Evolutionary conservation across 208 protist species (phyloP).

Genomic region (Leishmania major): DNA sequence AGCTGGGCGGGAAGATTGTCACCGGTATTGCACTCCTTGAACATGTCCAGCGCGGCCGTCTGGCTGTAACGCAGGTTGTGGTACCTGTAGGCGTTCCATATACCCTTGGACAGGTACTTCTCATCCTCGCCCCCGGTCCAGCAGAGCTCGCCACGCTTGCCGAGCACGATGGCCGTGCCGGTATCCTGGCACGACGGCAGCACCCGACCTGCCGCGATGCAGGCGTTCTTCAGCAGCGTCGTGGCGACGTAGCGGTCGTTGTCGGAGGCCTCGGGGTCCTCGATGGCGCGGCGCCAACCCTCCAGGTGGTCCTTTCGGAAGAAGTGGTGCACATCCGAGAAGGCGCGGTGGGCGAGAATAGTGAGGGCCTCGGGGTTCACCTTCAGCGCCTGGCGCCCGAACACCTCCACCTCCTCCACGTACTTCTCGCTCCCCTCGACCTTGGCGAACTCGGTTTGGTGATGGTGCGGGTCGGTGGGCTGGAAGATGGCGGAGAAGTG

Average conservation of each 20-base stretch:
- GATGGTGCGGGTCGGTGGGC: constrained; percentile 75
- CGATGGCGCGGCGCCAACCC: constrained; percentile 94
- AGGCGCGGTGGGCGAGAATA: constrained; percentile 85
- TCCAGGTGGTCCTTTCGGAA: constrained; percentile 95
- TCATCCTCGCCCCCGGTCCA: constrained; percentile 97
- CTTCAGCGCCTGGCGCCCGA: constrained; percentile 79
- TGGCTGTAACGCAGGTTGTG: constrained; percentile 97
- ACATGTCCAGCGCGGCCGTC: constrained; percentile 96
- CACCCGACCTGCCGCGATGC: constrained; percentile 90
- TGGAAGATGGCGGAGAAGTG: constrained; percentile 89
- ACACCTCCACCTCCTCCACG: constrained; percentile 78
- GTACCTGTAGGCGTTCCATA: constrained; percentile 96
- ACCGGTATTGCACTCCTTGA: constrained; percentile 97
- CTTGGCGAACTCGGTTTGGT: constrained; percentile 88
- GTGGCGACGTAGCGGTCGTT: constrained; percentile 97
- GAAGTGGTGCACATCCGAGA: constrained; percentile 95
- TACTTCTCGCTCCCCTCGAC: constrained; percentile 75
- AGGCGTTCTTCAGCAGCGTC: constrained; percentile 97
- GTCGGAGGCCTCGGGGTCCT: constrained; percentile 94
- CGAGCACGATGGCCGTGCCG: constrained; percentile 97
- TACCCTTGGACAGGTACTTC: constrained; percentile 92
- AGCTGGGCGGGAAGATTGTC: constrained; percentile 98
- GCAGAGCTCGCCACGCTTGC: constrained; percentile 96
- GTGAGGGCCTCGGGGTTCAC: constrained; percentile 93
- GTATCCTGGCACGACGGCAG: constrained; percentile 97